Evolutionary conservation across 1,284 basidiomycete genomes (phyloP), one percentile per base, ranked within the genome.

Genomic region (Pascua sp.): DNA sequence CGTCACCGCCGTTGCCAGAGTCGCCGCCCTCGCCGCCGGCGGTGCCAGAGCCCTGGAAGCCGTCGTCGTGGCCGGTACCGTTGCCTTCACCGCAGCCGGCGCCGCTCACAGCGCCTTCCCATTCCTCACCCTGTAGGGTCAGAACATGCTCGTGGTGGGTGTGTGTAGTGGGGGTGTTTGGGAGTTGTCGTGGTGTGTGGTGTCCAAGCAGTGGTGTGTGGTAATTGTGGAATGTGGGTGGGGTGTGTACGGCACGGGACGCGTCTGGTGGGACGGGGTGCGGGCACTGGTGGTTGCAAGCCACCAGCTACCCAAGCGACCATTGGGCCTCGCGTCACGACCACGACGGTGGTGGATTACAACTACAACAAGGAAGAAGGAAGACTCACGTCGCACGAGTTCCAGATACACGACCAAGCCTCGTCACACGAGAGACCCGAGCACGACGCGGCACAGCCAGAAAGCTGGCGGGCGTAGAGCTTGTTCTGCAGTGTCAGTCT

Each of bases 1-100:
- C 18, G 54, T 67, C 2, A 53, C 59, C 24, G 61, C 60, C 45
- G 58, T 64, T 46, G 45, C 57, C 0, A 56, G 60, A 18, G 67
- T 71, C 15, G 50, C 67, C 47, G 43, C 43, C 47, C 38, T 47
- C 18, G n/a, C 48, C 48, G 56, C 50, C 46, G 47, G 24, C 38
- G 17, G 52, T 52, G 44, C 24, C 56, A 13, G 18, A 10, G 42
- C 32, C n/a, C 40, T 42, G 24, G 36, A 17, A n/a, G 42, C 42
- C 45, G 43, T 41, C 43, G 32, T 37, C 12, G 10, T n/a, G 47
- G 39, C 24, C 38, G n/a, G 24, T 17, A 37, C 17, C 40, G 51
- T 53, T 12, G 44, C 45, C 51, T 11, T 18, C 51, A n/a, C 45
- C 45, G 47, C 56, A 57, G 16, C 42, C 49, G 17, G 32, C 38